Conservation (phyloP, 805 yeast species). For the Myxozyma neglecta region DNA sequence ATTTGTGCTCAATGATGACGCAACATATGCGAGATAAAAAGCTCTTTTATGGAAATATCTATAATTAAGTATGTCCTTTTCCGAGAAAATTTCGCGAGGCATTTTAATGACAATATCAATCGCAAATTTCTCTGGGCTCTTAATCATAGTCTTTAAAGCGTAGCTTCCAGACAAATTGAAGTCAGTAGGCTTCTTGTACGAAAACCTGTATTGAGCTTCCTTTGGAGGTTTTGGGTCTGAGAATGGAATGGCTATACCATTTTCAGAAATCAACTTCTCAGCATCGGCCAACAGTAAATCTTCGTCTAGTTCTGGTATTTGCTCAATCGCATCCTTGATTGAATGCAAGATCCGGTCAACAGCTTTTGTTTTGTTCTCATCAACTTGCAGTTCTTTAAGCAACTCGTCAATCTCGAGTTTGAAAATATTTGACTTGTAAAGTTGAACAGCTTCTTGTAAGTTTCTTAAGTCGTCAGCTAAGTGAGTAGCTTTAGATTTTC, state of each 20-base stretch:
- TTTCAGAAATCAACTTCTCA: slow-evolving; percentile 51
- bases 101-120: slow-evolving; percentile 81
- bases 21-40: slow-evolving; percentile 77
- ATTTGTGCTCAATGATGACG: slow-evolving; percentile 56
- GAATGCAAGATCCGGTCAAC: slow-evolving; percentile 77
- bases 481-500: slow-evolving; percentile 16
- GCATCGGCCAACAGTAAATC: slow-evolving; percentile 49
- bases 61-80: slow-evolving; percentile 87
- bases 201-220: slow-evolving; percentile 68
- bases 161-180: slow-evolving; percentile 85
- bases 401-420: slow-evolving; percentile 92
- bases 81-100: slow-evolving; percentile 71
- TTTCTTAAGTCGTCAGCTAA: slow-evolving; percentile 73
- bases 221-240: slow-evolving; percentile 80
- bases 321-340: slow-evolving; percentile 65
- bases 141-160: slow-evolving; percentile 79
- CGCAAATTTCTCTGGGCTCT: slow-evolving; percentile 61
- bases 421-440: slow-evolving; percentile 93
- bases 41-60: slow-evolving; percentile 88
- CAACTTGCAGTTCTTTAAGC: slow-evolving; percentile 72
- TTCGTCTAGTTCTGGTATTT: slow-evolving; percentile 57
- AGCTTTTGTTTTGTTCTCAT: slow-evolving; percentile 61
- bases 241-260: slow-evolving; percentile 70
- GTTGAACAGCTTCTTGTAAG: slow-evolving; percentile 90
- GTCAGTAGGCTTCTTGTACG: slow-evolving; percentile 66